Percentiles rank a stretch among this genome's conserved stretches.
Conservation (phyloP, 768 basidiomycete species). For the Amanita pseudoporphyria region DNA sequence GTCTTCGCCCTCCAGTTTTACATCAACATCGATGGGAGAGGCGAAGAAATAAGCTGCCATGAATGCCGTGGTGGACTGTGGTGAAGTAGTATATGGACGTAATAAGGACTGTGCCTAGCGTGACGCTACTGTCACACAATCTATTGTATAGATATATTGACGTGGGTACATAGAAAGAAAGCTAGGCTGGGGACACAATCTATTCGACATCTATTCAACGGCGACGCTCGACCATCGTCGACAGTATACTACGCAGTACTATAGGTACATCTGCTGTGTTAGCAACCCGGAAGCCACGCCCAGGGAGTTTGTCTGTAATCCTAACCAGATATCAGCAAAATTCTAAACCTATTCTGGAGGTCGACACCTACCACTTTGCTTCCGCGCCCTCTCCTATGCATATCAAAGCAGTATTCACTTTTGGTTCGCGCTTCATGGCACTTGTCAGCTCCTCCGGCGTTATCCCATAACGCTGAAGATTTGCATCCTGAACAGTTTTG, state of each 20-base stretch:
- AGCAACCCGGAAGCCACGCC: constrained; percentile 46
- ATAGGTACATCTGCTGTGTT: constrained; percentile 58
- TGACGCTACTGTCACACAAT: constrained; percentile 12
- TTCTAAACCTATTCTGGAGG: neutral
- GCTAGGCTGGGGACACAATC: too few relatives aligned
- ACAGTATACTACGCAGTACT: constrained; percentile 52
- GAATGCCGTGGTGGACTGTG: constrained; percentile 6
- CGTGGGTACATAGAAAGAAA: too few relatives aligned
- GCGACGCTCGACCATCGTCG: constrained; percentile 41
- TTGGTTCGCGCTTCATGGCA: constrained; percentile 50
- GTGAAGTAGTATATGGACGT: neutral
- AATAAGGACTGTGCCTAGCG: neutral
- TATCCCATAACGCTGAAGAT: constrained; percentile 55
- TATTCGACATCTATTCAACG: too few relatives aligned
- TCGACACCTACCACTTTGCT: constrained; percentile 39
- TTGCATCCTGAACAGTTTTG: constrained; percentile 38
- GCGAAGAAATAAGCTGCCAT: constrained; percentile 93
- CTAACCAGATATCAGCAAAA: constrained; percentile 20
- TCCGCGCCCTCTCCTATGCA: constrained; percentile 67
- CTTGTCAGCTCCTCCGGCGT: constrained; percentile 46
- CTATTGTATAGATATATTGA: too few relatives aligned
- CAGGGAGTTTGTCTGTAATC: constrained; percentile 54
- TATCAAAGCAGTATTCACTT: constrained; percentile 57
- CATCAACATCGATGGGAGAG: constrained; percentile 83
- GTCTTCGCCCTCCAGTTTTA: constrained; percentile 84